These are phyloP conservation scores for Solanum paucissectum DNA, from an alignment of 257 asterid species.

Conservation along the genomic window DNA sequence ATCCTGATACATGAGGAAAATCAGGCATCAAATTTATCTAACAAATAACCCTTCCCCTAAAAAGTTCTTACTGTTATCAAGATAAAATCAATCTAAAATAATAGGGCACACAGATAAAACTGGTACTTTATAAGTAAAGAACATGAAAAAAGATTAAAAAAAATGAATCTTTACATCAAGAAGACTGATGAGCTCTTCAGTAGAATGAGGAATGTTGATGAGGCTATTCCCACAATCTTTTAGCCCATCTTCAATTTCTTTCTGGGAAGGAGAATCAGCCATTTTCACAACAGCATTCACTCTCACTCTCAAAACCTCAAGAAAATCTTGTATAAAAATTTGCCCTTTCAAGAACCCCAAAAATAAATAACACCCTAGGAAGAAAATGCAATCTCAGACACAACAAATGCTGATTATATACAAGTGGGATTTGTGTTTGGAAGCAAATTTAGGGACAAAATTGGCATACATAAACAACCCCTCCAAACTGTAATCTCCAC, in stretches of 20 bases:
- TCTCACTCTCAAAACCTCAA: background rate
- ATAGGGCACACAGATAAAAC: background rate
- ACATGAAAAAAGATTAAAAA: background rate
- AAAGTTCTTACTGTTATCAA: background rate
- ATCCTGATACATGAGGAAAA: background rate
- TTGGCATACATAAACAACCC: background rate
- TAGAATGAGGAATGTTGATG: background rate
- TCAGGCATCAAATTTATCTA: background rate
- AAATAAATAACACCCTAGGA: background rate
- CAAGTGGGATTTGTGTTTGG: background rate
- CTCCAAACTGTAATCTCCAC: background rate
- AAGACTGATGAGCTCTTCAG: conserved; percentile 1
- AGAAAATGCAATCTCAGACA: background rate
- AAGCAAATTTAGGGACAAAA: background rate
- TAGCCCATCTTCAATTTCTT: background rate
- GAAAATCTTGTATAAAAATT: background rate
- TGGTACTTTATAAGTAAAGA: background rate
- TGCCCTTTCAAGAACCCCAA: background rate
- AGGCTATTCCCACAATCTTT: background rate
- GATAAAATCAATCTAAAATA: background rate
- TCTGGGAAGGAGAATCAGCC: background rate
- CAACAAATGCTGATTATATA: background rate
- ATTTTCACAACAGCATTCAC: background rate
- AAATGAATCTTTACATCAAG: conserved; percentile 1
- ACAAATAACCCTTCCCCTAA: background rate